phyloP scores from a whole-genome alignment of 441 rosid genomes.

The Adansonia gregorii region DNA sequence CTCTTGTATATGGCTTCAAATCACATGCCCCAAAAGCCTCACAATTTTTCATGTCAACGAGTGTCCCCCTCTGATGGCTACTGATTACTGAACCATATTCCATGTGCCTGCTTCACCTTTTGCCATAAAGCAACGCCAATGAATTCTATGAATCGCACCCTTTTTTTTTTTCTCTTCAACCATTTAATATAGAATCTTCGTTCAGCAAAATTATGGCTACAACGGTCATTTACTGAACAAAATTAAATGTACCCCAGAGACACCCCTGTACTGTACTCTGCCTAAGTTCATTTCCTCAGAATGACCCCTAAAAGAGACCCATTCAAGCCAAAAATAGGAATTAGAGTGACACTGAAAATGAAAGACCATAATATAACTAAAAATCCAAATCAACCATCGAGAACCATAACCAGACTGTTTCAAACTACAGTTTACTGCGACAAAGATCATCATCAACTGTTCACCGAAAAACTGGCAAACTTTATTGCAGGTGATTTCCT shows the following conservation, averaged over 20 bases:
- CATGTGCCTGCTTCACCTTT: background rate
- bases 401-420: slow-evolving; percentile 19
- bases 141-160: background rate
- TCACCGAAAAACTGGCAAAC: slow-evolving; percentile 12
- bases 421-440: slow-evolving; percentile 14
- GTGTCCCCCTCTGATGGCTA: background rate
- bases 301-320: background rate
- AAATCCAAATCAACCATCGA: slow-evolving; percentile 1
- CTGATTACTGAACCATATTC: background rate
- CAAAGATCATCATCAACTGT: background rate
- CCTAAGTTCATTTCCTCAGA: background rate
- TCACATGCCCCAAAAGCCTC: slow-evolving; percentile 21
- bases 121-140: background rate
- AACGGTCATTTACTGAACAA: background rate
- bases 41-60: slow-evolving; percentile 3
- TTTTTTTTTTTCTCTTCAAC: background rate
- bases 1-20: background rate
- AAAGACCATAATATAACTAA: background rate
- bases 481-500: background rate
- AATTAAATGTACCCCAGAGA: background rate
- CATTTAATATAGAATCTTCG: background rate
- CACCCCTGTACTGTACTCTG: background rate
- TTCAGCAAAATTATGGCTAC: background rate
- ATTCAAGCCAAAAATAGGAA: background rate
- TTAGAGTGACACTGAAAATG: background rate